phyloP scores from a whole-genome alignment of 176 grass and related monocot genomes.

The Poa pratensis region DNA sequence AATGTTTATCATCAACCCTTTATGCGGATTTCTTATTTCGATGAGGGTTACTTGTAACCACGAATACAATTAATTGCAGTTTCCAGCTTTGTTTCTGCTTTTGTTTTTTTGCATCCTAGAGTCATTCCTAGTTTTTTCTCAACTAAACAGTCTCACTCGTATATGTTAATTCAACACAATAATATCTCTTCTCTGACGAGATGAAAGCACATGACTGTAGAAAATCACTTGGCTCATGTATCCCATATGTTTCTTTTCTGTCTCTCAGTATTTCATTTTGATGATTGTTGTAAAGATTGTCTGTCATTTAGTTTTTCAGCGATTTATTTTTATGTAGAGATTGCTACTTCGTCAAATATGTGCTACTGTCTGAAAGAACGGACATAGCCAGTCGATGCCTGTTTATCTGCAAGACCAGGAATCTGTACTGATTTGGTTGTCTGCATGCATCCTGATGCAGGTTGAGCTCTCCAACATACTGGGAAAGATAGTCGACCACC shows the following conservation, averaged over 20 bases:
- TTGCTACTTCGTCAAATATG: too few species aligned
- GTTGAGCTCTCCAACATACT: slow-evolving; percentile 91
- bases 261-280: neutral
- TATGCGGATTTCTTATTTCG: neutral
- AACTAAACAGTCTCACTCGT: neutral
- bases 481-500: slow-evolving; percentile 69
- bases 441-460: slow-evolving; percentile 48
- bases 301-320: neutral
- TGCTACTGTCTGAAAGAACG: too few species aligned
- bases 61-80: neutral
- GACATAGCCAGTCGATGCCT: neutral
- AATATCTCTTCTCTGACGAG: neutral
- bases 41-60: neutral
- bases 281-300: neutral
- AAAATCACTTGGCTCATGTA: slow-evolving; percentile 20
- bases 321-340: neutral
- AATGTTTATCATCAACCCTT: slow-evolving; percentile 12
- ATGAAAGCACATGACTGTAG: neutral
- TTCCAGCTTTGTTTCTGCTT: neutral
- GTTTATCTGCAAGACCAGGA: slow-evolving; percentile 22
- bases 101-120: slow-evolving; percentile 8
- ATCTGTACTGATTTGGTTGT: neutral
- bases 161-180: neutral
- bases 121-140: neutral
- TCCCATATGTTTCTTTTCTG: neutral